These are phyloP conservation scores for Penicillium egyptiacum DNA, from an alignment of 495 filamentous ascomycete genomes.

Conservation along the genomic window DNA sequence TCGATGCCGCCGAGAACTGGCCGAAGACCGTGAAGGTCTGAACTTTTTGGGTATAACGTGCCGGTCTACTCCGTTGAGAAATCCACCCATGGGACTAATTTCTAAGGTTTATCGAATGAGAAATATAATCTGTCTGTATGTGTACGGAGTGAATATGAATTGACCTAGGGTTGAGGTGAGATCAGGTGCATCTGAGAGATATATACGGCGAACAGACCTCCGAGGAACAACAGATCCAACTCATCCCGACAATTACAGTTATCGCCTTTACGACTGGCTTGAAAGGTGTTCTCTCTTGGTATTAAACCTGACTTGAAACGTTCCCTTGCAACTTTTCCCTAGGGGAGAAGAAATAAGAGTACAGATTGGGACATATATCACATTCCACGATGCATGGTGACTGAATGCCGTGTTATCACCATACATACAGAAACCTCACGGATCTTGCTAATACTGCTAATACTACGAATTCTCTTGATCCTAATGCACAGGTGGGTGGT, in stretches of 20 bases:
- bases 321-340: background rate
- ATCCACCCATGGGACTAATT: constrained; percentile 1
- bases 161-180: background rate
- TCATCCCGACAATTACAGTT: background rate
- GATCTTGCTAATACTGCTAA: background rate
- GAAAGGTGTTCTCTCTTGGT: background rate
- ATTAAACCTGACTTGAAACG: background rate
- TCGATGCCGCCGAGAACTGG: constrained; percentile 25
- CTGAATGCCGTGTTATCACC: background rate
- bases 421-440: background rate
- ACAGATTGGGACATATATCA: constrained; percentile 1
- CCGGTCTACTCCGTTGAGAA: constrained; percentile 11
- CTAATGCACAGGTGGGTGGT: constrained; percentile 5
- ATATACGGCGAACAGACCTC: constrained; percentile 16
- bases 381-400: constrained; percentile 8
- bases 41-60: constrained; percentile 28
- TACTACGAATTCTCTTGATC: background rate
- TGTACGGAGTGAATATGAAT: background rate
- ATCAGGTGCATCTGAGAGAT: background rate
- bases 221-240: constrained; percentile 3
- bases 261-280: background rate
- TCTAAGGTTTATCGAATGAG: background rate
- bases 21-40: constrained; percentile 26
- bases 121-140: too few relatives aligned
- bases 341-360: background rate